These are phyloP conservation scores for Gorgonomyces haynaldii DNA, from an alignment of 192 early-diverging fungal genomes.

Conservation along the genomic window DNA sequence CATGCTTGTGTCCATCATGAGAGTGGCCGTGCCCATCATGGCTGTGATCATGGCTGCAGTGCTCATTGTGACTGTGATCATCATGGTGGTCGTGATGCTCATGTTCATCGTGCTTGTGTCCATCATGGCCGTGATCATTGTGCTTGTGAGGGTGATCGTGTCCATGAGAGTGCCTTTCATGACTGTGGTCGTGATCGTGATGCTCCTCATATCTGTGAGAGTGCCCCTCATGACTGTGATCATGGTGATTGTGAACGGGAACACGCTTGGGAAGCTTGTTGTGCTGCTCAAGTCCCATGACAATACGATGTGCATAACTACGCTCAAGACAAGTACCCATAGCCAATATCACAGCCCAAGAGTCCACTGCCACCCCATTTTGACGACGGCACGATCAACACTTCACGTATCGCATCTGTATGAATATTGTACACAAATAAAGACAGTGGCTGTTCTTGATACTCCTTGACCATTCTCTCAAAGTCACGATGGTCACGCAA, in stretches of 20 bases:
- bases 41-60: slow-evolving; percentile 5
- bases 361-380: slow-evolving; percentile 59
- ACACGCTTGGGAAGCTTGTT: neutral
- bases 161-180: neutral
- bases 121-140: slow-evolving; percentile 6
- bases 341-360: slow-evolving; percentile 63
- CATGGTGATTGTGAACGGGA: neutral
- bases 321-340: slow-evolving; percentile 39
- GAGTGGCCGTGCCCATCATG: neutral
- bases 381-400: slow-evolving; percentile 52
- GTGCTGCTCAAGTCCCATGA: neutral
- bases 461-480: slow-evolving; percentile 46
- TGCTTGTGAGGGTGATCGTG: neutral
- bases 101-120: neutral
- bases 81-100: neutral
- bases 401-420: slow-evolving; percentile 50
- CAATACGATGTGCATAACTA: slow-evolving; percentile 36
- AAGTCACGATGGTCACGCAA: slow-evolving; percentile 54
- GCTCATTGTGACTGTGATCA: neutral
- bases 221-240: neutral
- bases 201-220: neutral
- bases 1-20: neutral
- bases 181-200: slow-evolving; percentile 2
- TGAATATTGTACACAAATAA: slow-evolving; percentile 61
- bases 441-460: slow-evolving; percentile 44